Base-by-base conservation (phyloP, 306 rosid genomes). In the Vachellia collinsii region DNA sequence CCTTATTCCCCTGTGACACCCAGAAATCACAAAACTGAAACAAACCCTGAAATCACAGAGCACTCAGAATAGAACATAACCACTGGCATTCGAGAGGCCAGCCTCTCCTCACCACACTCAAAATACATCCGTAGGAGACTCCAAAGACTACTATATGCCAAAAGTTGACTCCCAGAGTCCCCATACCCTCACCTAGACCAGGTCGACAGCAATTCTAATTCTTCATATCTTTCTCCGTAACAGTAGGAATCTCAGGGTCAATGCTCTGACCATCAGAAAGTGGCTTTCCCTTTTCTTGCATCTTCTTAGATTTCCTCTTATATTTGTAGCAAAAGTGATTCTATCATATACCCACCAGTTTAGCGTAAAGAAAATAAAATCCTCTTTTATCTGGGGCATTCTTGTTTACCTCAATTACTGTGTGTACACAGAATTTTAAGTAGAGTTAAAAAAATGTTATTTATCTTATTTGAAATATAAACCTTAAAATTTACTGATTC, bases 401-500 rank as follows among this genome's bases (percentile, higher is more conserved):
- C 59, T 70, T 14, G 22, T 67, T 23, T 71, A 29, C 61, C n/a
- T 51, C 7, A n/a, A 54, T 53, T 38, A 19, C 46, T 56, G 72
- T 54, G 19, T 74, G 7, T 37, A 37, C 50, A 1, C 48, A 74
- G 12, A 50, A 4, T 50, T 72, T 72, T 17, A 1, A 17, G 61
- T 50, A 9, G 23, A 9, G 13, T 64, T 14, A n/a, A 6, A 47
- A 72, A n/a, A 8, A n/a, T 25, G 4, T 4, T 23, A 10, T 46
- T 19, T 1, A 5, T 19, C 3, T 36, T 74, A 7, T 37, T 5
- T 72, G 19, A 12, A 22, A 48, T 25, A 17, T 72, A 72, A 72
- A 73, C n/a, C 64, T 48, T 47, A 41, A 51, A 36, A 50, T 72
- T 67, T 73, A 73, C 38, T 42, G 66, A 37, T 73, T 83, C 74